A percentile compares a stretch with the other conserved stretches of the same genome.
These are phyloP conservation scores for Wickerhamiella pararugosa DNA, from an alignment of 1,139 yeast species.

Conservation along the genomic window DNA sequence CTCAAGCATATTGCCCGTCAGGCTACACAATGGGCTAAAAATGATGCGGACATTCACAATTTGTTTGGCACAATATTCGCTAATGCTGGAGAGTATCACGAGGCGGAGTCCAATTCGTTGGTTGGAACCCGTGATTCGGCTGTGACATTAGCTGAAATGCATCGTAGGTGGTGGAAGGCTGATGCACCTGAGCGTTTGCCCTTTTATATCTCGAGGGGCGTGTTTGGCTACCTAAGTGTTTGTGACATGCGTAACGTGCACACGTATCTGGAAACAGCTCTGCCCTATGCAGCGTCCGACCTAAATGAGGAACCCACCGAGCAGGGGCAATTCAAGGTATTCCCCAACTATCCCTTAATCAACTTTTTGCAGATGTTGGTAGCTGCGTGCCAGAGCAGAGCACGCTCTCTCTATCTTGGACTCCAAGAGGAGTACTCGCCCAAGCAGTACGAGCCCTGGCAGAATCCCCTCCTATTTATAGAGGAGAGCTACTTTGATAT, in stretches of 20 bases:
- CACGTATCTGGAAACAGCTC: slow-evolving; percentile 26
- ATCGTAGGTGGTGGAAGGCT: slow-evolving; percentile 42
- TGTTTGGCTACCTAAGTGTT: slow-evolving; percentile 53
- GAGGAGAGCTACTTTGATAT: slow-evolving; percentile 47
- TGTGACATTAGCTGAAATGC: slow-evolving; percentile 35
- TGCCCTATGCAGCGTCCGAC: slow-evolving; percentile 1
- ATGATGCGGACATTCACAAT: slow-evolving; percentile 64
- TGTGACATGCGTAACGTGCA: slow-evolving; percentile 46
- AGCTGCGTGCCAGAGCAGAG: slow-evolving; percentile 42
- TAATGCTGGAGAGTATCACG: slow-evolving; percentile 27
- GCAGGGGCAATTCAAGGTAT: slow-evolving; percentile 17
- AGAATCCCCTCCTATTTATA: slow-evolving; percentile 21
- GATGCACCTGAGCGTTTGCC: slow-evolving; percentile 24
- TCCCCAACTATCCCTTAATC: slow-evolving; percentile 29
- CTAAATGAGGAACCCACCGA: background rate
- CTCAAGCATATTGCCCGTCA: slow-evolving; percentile 52
- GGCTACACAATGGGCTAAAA: slow-evolving; percentile 39
- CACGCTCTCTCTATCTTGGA: slow-evolving; percentile 36
- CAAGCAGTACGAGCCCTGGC: slow-evolving; percentile 27
- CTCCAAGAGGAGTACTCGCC: slow-evolving; percentile 42
- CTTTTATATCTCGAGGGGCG: slow-evolving; percentile 43
- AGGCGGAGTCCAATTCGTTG: slow-evolving; percentile 46
- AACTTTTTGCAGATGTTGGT: slow-evolving; percentile 60
- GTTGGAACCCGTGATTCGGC: slow-evolving; percentile 53
- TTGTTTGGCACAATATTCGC: slow-evolving; percentile 53